Evolutionary conservation across 164 flowering plant genomes (phyloP).

Genomic region (Pachysandra terminalis): DNA sequence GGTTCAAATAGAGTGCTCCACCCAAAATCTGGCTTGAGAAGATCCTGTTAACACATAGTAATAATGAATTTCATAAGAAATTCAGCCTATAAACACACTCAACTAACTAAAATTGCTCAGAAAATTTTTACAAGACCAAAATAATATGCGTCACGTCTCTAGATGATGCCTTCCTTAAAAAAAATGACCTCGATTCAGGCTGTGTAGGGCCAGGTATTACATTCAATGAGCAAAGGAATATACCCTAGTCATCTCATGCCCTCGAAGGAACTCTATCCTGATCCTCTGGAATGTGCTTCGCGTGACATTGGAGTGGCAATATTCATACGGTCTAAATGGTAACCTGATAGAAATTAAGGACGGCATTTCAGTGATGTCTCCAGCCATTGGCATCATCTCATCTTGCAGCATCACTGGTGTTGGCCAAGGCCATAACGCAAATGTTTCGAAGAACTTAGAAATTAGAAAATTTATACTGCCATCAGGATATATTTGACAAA

Average conservation of each 20-base stretch:
- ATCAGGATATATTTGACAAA: slow-evolving; percentile 44
- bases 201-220: background rate
- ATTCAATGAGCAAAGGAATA: background rate
- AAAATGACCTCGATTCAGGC: too few species aligned
- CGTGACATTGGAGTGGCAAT: slow-evolving; percentile 49
- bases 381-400: slow-evolving; percentile 19
- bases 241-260: slow-evolving; percentile 39
- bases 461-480: slow-evolving; percentile 34
- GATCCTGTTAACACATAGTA: slow-evolving; percentile 27
- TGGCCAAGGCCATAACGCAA: slow-evolving; percentile 57
- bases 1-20: slow-evolving; percentile 49
- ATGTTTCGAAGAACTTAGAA: slow-evolving; percentile 42
- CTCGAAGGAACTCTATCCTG: slow-evolving; percentile 40
- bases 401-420: slow-evolving; percentile 45
- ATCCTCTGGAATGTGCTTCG: slow-evolving; percentile 44
- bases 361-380: slow-evolving; percentile 11
- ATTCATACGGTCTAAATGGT: slow-evolving; percentile 40
- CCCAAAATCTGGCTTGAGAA: slow-evolving; percentile 28
- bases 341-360: slow-evolving; percentile 49
- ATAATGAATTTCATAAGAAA: background rate
- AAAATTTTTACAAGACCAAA: too few species aligned
- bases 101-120: too few species aligned
- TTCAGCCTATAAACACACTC: too few species aligned
- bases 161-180: too few species aligned
- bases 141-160: too few species aligned